These are phyloP conservation scores for Leccinum uliginosum DNA, from an alignment of 768 basidiomycete species.

Conservation along the genomic window DNA sequence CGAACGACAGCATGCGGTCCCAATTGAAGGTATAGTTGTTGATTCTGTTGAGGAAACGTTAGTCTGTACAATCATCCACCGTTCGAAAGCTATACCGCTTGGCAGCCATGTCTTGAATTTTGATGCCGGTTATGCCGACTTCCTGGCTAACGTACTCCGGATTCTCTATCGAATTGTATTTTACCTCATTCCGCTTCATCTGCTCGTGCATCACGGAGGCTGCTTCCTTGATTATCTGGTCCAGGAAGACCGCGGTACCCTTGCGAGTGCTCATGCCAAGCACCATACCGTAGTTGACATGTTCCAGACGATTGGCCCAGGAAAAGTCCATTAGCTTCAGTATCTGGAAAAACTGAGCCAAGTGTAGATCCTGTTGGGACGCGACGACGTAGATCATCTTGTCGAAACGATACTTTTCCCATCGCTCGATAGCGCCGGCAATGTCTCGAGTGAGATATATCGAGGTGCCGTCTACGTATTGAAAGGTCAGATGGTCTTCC, in stretches of 20 bases:
- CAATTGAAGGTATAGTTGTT: conserved; percentile 96
- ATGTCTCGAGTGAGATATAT: conserved; percentile 96
- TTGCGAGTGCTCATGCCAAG: conserved; percentile 93
- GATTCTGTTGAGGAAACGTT: conserved; percentile 48
- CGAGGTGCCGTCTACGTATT: conserved; percentile 73
- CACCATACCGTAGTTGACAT: conserved; percentile 90
- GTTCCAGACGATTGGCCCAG: conserved; percentile 79
- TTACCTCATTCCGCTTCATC: conserved; percentile 92
- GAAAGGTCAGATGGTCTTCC: background rate
- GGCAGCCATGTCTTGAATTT: conserved; percentile 96
- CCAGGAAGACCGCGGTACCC: conserved; percentile 92
- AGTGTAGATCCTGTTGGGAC: conserved; percentile 82
- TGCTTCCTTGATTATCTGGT: conserved; percentile 89
- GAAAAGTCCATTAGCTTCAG: conserved; percentile 85
- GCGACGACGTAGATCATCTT: conserved; percentile 94
- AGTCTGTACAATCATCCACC: background rate
- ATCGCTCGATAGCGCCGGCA: conserved; percentile 88
- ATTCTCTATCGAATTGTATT: conserved; percentile 84
- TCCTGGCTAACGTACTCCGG: conserved; percentile 75
- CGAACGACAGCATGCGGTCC: conserved; percentile 91
- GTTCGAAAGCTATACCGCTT: conserved; percentile 57
- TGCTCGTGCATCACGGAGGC: conserved; percentile 90
- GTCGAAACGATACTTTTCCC: conserved; percentile 86
- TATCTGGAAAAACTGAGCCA: conserved; percentile 91
- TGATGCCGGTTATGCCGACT: conserved; percentile 92